These are phyloP conservation scores for Yamagishiella unicocca DNA, from an alignment of 139 green algal genomes.

Conservation along the genomic window DNA sequence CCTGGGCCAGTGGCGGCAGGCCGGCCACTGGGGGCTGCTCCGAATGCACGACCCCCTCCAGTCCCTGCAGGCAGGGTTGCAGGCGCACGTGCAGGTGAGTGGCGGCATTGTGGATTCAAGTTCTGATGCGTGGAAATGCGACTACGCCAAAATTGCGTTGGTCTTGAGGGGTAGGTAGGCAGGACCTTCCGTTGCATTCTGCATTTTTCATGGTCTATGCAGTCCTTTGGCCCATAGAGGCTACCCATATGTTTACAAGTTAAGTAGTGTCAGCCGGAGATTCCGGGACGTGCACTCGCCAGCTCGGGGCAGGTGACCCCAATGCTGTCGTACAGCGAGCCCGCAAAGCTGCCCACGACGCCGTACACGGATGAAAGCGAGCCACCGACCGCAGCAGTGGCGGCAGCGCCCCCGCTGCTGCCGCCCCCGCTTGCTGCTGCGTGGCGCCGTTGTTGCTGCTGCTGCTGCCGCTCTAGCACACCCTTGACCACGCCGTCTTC, in stretches of 20 bases:
- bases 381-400: not conserved
- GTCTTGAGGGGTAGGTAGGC: too few species aligned
- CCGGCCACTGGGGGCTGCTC: not conserved
- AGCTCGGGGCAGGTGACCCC: constrained; percentile 43
- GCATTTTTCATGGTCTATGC: too few species aligned
- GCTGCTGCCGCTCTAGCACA: constrained; percentile 44
- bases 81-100: too few species aligned
- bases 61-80: constrained; percentile 51
- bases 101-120: too few species aligned
- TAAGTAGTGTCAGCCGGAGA: too few species aligned
- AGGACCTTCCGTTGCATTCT: too few species aligned
- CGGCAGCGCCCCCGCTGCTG: not conserved
- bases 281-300: too few species aligned
- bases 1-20: not conserved
- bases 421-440: not conserved
- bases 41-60: constrained; percentile 58
- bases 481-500: constrained; percentile 52
- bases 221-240: too few species aligned
- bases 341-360: constrained; percentile 35
- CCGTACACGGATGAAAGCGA: not conserved
- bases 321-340: constrained; percentile 21
- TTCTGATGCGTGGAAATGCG: too few species aligned
- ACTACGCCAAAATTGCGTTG: too few species aligned
- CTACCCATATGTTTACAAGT: too few species aligned
- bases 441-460: not conserved